Base-by-base conservation (phyloP, 305 asterid species). In the Solanum hybrid region DNA sequence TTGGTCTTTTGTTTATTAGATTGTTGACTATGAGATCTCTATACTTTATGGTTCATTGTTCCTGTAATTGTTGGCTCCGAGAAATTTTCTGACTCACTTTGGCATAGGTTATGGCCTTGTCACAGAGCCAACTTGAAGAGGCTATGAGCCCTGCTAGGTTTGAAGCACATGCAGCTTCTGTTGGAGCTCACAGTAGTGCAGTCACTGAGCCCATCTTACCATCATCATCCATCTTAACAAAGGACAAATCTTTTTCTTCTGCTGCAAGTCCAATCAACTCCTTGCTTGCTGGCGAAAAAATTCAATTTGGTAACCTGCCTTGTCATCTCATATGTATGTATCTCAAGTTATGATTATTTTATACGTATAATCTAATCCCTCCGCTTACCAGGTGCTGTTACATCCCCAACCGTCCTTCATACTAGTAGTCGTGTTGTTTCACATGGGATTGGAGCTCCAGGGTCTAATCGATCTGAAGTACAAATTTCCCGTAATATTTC, bases 251-350 rank as follows among this genome's bases (percentile, higher is more conserved):
- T 10, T 94, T 93, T 90, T 91, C 98, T 69, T 93, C 96, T 89
- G 93, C 95, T 90, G 92, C 98, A 88, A 96, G 98, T 88, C 98
- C 99, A 90, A 93, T 96, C 89, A 95, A 93, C 93, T 97, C 99
- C 86, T 92, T 98, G 90, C 98, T 96, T 88, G 98, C 99, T 86
- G 99, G 98, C 89, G 99, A 98, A 93, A 96, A 94, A 93, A 98
- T 98, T 89, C 99, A 95, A 93, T 98, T 97, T 90, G 99, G 99
- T 98, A 96, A 84, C 10, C 34, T 26, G 14, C 56, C 34, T 88
- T n/a, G 56, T 77, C 86, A 42, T 77, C 51, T 45, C 26, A 76
- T 31, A 31, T 87, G 12, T 38, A 71, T 87, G 84, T 15, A 71
- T 40, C 27, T 26, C 13, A 27, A 78, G 76, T 78, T 88, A n/a